Evolutionary conservation across 495 filamentous ascomycete genomes (phyloP), one percentile per base, ranked within the genome.

Genomic region (Lepidopterella palustris): DNA sequence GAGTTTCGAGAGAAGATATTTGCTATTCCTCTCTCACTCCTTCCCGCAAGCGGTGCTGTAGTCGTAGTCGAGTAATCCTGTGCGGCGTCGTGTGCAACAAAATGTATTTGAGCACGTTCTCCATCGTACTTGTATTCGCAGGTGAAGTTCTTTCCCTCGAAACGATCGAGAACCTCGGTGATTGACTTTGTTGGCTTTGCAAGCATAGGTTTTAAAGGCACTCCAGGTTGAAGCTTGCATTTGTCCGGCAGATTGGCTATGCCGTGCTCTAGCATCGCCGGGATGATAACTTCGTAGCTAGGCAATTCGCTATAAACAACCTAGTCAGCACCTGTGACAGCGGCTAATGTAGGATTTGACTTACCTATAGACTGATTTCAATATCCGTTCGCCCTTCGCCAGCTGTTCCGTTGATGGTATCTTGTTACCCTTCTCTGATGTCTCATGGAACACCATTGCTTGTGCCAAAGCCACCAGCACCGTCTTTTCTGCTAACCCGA

Each of bases 41-140:
- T 88, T 47, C 81, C 78, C 0, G 79, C 84, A 9, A 77, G 72
- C 25, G 82, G 78, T 26, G 75, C 74, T 24, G 76, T 61, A 4
- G 64, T 75, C 20, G 39, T 20, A 25, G 77, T 75, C 4, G 77
- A 80, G 66, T 77, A 89, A 40, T 90, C 79, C 13, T 87, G 74
- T 2, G 79, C 76, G 8, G 87, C 80, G 57, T 92, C 87, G 45
- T 95, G 88, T 2, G 93, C 85, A 35, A 98, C 90, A 60, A 91
- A 98, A 70, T 98, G 93, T 47, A 98, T 97, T 73, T 98, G 93
- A 15, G 95, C 92, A 68, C 93, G 78, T 72, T 98, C 93, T 26
- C 93, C 93, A 65, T 98, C 93, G 66, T 98, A 98, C 68, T 98
- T 98, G 77, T 95, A 98, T 68, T 98, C 93, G 75, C 95, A 98